Base-by-base conservation (phyloP, 371 early-diverging fungal genomes). In the Apophysomyces trapeziformis region DNA sequence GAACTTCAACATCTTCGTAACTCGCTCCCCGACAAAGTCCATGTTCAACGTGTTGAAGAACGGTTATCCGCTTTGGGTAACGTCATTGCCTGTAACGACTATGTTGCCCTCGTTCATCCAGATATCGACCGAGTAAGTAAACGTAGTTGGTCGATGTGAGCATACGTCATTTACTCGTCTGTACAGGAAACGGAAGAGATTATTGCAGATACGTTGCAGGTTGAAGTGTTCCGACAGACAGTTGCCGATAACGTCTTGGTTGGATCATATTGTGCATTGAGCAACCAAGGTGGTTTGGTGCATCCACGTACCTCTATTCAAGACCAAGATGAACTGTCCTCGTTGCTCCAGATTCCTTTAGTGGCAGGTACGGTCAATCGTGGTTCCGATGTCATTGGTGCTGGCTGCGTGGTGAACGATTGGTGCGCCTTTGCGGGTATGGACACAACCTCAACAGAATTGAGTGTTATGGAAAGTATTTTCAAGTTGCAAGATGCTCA, bases 291-390 rank as follows among this genome's bases (percentile, higher is more conserved):
- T 64, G 99, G 99, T 72, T 79, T 99, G 54, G 96, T 91, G 61
- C 99, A 99, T 75, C 99, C 99, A 54, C 90, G 94, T 58, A 99
- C 99, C 1, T 89, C 94, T 45, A 87, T 96, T 57, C 95, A 98
- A 82, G 99, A 99, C 73, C 95, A 99, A 81, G 97, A 99, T 74
- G 99, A 99, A 85, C 85, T 99, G 58, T 95, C 98, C n/a, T 92
- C 98, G 36, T 86, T 99, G 67, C 88, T 99, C 57, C 98, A 97
- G 79, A 91, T 99, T 63, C 98, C 98, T 18, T 88, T 99, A n/a
- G 96, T 99, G 7, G 99, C 99, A 35, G 99, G 99, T 70, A 99
- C 99, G 4, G 96, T 99, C 41, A 99, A 99, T 86, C 93, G 97
- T 68, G 99, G 99, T 83, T 93, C 96, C n/a, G 96, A 95, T 77